Evolutionary conservation across 2,329 filamentous ascomycete genomes (phyloP), one percentile per base, ranked within the genome.

Genomic region (Curvularia verruculosa): DNA sequence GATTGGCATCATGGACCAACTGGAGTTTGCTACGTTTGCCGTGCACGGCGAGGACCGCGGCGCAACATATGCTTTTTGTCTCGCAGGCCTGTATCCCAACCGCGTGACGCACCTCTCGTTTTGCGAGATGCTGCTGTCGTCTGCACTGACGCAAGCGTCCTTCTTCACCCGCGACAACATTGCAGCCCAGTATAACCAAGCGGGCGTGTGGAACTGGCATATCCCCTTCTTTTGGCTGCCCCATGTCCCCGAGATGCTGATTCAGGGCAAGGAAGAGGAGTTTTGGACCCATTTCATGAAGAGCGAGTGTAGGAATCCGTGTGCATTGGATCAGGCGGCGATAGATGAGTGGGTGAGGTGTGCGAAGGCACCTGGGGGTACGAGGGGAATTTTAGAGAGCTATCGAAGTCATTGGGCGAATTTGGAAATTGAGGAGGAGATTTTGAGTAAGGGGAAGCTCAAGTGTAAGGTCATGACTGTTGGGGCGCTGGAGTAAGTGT

Each of bases 11-110:
- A 77, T 77, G 65, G 37, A 47, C 5, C 55, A 59, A 23, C 60
- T 64, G 1, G 56, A 91, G 89, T 61, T 95, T 84, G 72, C 89
- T 91, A 77, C 93, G 89, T 75, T 93, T 88, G 43, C 90, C 84
- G 67, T 90, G 87, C 56, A 96, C 79, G 23, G 93, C 88, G 61
- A 66, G 46, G 61, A 65, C 36, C 58, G 61, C 1, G 62, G 62
- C 21, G 65, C 55, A 3, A 68, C 64, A 1, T 64, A 61, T 44
- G 64, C 60, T 0, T 66, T 65, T 23, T 66, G 64, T 31, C 58
- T 64, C 5, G 62, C 65, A 3, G 64, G 64, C 4, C 40, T 66
- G 26, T 62, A 68, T 34, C 56, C 60, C 0, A 52, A 60, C 12
- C 51, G 64, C 3, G 60, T 68, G 2, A 66, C 60, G 15, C 62